Conservation (phyloP, 768 basidiomycete species). For the Hirschioporus abietinus region DNA sequence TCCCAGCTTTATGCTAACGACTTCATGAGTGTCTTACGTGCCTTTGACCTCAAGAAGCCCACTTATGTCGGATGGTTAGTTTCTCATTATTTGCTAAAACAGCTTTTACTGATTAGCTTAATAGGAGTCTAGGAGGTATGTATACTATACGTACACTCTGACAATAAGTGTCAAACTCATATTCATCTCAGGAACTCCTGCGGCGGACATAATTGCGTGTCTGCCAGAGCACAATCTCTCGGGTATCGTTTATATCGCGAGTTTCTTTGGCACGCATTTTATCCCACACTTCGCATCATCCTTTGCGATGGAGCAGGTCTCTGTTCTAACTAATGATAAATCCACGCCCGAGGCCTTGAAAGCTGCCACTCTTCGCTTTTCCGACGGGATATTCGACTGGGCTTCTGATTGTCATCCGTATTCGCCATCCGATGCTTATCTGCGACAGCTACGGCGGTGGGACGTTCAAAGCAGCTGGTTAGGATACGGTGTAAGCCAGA, state of each 20-base stretch:
- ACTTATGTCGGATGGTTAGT: slow-evolving; percentile 18
- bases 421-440: neutral
- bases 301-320: neutral
- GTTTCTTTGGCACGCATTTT: neutral
- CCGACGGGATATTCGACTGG: neutral
- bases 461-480: neutral
- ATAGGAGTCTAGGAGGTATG: neutral
- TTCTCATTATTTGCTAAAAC: too few species aligned
- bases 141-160: neutral
- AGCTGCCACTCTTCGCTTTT: neutral
- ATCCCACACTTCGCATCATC: neutral
- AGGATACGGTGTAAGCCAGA: neutral
- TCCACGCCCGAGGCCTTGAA: neutral
- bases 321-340: neutral
- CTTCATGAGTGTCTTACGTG: slow-evolving; percentile 16
- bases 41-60: slow-evolving; percentile 17
- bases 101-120: too few species aligned
- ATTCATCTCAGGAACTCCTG: neutral
- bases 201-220: neutral
- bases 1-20: slow-evolving; percentile 17
- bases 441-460: neutral
- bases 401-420: neutral
- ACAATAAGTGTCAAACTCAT: neutral
- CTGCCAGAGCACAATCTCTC: neutral
- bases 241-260: neutral